These are phyloP conservation scores for Talaromyces sp. DNA, from an alignment of 2,329 filamentous ascomycete species.

Conservation along the genomic window DNA sequence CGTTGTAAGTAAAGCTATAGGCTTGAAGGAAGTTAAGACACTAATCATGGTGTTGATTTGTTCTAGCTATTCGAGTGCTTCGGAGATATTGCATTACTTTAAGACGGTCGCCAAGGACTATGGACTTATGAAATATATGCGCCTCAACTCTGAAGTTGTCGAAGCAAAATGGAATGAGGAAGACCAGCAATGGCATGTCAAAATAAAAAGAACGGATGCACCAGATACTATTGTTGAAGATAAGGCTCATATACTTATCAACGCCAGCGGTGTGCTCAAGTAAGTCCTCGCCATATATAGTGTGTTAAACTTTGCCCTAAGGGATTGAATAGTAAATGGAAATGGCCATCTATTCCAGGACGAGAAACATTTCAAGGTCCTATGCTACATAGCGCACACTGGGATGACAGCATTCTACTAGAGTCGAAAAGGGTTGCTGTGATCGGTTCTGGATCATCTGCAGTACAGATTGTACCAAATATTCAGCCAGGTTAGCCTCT, in stretches of 20 bases:
- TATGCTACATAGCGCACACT: neutral
- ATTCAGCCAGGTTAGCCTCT: too few species aligned
- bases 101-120: too few species aligned
- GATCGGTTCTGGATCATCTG: too few species aligned
- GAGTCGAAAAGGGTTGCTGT: neutral
- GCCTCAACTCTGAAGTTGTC: neutral
- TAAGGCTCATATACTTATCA: neutral
- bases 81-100: too few species aligned
- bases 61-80: too few species aligned
- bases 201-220: neutral
- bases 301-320: too few species aligned
- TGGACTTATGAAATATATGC: too few species aligned
- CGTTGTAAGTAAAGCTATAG: neutral
- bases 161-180: neutral
- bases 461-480: too few species aligned
- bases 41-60: too few species aligned
- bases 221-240: neutral
- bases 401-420: neutral
- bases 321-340: neutral
- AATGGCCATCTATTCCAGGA: neutral
- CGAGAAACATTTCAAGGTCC: neutral
- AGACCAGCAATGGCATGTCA: neutral
- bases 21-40: too few species aligned
- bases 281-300: too few species aligned
- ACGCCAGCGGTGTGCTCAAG: too few species aligned